These are phyloP conservation scores for Acorus calamus DNA, from an alignment of 106 monocot species.

Conservation along the genomic window DNA sequence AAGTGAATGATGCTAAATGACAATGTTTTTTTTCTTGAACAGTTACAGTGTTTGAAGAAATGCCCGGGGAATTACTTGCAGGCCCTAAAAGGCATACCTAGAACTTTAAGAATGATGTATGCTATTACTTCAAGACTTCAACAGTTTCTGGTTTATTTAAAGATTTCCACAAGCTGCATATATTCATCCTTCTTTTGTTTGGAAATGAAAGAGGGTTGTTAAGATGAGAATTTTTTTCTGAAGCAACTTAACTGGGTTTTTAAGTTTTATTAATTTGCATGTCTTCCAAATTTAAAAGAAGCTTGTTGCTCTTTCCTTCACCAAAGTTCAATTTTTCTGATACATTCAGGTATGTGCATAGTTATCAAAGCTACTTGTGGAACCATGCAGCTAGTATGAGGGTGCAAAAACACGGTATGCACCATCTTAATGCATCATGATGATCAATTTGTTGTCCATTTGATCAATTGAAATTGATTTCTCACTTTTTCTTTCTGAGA, in stretches of 20 bases:
- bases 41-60: slow-evolving; percentile 96
- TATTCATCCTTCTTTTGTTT: too few relatives aligned
- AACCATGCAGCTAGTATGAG: slow-evolving; percentile 93
- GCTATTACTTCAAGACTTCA: slow-evolving; percentile 11
- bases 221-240: too few relatives aligned
- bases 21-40: slow-evolving; percentile 7
- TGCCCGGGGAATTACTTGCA: slow-evolving; percentile 96
- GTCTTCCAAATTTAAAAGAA: too few relatives aligned
- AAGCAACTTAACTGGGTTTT: too few relatives aligned
- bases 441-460: background rate
- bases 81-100: slow-evolving; percentile 77
- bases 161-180: background rate
- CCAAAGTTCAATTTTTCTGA: too few relatives aligned
- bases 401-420: slow-evolving; percentile 75
- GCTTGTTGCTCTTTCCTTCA: slow-evolving; percentile 7
- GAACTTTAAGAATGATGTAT: slow-evolving; percentile 99
- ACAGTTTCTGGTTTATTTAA: background rate
- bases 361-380: slow-evolving; percentile 99
- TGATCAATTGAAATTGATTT: background rate
- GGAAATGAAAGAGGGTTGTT: too few relatives aligned
- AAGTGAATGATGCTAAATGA: background rate
- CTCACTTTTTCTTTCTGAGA: background rate
- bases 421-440: background rate
- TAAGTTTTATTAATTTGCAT: too few relatives aligned
- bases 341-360: slow-evolving; percentile 82